These are phyloP conservation scores for Melastoma candidum DNA, from an alignment of 441 rosid species.

Conservation along the genomic window DNA sequence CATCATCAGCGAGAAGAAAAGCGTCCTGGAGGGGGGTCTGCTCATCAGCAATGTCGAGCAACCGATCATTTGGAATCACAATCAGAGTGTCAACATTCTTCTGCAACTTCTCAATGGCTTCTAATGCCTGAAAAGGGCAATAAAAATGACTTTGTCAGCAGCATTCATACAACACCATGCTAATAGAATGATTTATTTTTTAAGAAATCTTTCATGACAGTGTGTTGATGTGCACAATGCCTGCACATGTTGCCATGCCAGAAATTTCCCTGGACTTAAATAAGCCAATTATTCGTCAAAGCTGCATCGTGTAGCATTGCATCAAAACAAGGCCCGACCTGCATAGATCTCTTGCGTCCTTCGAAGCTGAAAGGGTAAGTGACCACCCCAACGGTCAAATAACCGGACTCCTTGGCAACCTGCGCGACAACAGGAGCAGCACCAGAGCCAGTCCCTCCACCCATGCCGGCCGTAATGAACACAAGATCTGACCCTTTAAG, in stretches of 20 bases:
- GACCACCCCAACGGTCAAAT: conserved; percentile 95
- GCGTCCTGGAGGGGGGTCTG: conserved; percentile 97
- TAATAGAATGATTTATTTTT: no score
- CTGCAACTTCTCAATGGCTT: conserved; percentile 87
- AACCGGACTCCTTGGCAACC: conserved; percentile 84
- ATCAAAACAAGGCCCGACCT: conserved; percentile 35
- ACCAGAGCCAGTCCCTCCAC: conserved; percentile 99
- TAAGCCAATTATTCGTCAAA: neutral
- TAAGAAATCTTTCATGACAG: no score
- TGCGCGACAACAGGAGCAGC: conserved; percentile 99
- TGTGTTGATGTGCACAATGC: no score
- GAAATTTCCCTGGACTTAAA: no score
- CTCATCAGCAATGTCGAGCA: conserved; percentile 95
- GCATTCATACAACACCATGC: neutral
- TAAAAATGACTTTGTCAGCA: neutral
- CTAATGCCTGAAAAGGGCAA: conserved; percentile 64
- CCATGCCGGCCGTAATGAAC: conserved; percentile 97
- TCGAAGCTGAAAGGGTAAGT: conserved; percentile 98
- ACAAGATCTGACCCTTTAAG: conserved; percentile 98
- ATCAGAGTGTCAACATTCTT: conserved; percentile 93
- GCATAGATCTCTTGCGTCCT: conserved; percentile 90
- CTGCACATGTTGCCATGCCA: no score
- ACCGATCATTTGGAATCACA: conserved; percentile 92
- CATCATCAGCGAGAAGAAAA: conserved; percentile 97
- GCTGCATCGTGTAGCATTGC: neutral